These are phyloP conservation scores for Penicillium olsonii DNA, from an alignment of 2,329 filamentous ascomycete genomes.

Conservation along the genomic window DNA sequence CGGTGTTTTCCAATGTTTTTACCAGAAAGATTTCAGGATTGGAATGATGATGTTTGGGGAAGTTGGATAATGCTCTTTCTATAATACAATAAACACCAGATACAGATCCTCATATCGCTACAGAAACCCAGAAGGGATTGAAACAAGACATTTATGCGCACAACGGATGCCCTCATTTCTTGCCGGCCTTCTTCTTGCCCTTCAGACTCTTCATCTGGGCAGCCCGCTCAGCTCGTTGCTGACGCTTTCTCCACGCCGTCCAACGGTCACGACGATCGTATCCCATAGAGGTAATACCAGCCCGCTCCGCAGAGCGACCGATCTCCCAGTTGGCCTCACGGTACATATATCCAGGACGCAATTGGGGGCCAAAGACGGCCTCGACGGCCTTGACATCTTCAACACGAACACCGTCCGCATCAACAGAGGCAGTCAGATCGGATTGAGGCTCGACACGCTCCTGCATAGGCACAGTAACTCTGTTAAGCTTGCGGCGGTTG, in stretches of 20 bases:
- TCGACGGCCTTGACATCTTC: constrained; percentile 25
- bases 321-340: constrained; percentile 69
- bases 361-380: constrained; percentile 31
- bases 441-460: constrained; percentile 22
- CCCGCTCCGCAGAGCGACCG: constrained; percentile 63
- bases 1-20: no score
- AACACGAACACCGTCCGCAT: constrained; percentile 27
- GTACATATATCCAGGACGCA: constrained; percentile 63
- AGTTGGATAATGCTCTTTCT: constrained; percentile 26
- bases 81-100: constrained; percentile 37
- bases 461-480: constrained; percentile 57
- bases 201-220: constrained; percentile 58
- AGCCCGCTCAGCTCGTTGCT: constrained; percentile 51
- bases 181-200: constrained; percentile 46
- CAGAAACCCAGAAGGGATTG: constrained; percentile 22
- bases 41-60: background rate
- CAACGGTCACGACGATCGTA: constrained; percentile 63
- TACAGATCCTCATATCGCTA: constrained; percentile 28
- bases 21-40: no score
- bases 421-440: constrained; percentile 27
- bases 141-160: constrained; percentile 24
- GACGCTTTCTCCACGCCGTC: constrained; percentile 65
- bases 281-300: constrained; percentile 56
- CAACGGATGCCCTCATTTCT: constrained; percentile 32
- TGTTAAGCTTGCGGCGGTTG: constrained; percentile 72